Evolutionary conservation across 768 basidiomycete genomes (phyloP), one percentile per base, ranked within the genome.

Genomic region (Heimioporus sp.): DNA sequence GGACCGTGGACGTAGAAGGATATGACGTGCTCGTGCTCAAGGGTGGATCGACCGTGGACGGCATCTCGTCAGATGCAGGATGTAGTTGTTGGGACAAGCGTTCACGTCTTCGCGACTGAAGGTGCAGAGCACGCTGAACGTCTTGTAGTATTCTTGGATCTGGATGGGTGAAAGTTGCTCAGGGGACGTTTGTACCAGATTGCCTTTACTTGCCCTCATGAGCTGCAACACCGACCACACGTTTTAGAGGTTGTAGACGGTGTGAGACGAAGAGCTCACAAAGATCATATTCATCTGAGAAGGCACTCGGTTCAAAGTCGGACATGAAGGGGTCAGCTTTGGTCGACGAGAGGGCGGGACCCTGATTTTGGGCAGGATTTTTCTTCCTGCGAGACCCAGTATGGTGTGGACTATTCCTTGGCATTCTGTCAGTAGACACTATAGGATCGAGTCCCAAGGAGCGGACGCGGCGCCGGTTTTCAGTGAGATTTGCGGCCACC

Each of bases 71-170:
- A 30, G 62, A 44, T 31, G 40, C 40, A 24, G 58, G 43, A 48
- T 58, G 57, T 12, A 50, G 35, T 34, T 58, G 63, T 59, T 68
- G 60, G 10, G 64, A 67, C 39, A 59, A 63, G 38, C 87, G 82
- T 46, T 86, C 86, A 59, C 90, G 88, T 24, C 87, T 80, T 43
- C 85, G 78, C 24, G 87, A 85, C 66, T 90, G 90, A 46, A 88
- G 70, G 51, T 80, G 82, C 30, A 92, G 63, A 6, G 87, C 89
- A 48, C 82, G 81, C 58, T 90, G 86, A 7, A 92, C 87, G 55
- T 91, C 90, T 65, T 86, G 87, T 48, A 91, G 65, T 55, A 92
- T 85, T 58, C 77, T 78, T n/a, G 89, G 86, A 71, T 92, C 89
- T 92, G 61, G 30, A 40, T 45, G 31, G 19, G 30, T 43, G 36